A percentile compares a stretch with the other conserved stretches of the same genome.
These are phyloP conservation scores for Podila epicladia DNA, from an alignment of 192 early-diverging fungal genomes.

Conservation along the genomic window DNA sequence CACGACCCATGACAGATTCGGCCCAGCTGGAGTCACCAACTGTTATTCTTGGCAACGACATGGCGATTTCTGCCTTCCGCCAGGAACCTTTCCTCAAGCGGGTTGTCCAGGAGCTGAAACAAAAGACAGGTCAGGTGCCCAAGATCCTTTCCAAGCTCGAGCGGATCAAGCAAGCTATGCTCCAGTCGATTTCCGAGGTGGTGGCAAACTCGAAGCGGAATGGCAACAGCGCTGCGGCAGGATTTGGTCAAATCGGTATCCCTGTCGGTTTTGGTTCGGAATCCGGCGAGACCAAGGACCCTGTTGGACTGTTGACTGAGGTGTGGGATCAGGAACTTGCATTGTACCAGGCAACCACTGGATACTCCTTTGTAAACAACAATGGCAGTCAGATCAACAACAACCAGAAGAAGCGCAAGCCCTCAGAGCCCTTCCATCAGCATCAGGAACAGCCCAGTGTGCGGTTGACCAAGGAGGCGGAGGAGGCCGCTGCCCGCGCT, in stretches of 20 bases:
- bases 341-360: constrained; percentile 28
- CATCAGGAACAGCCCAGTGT: constrained; percentile 44
- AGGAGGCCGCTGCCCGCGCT: constrained; percentile 32
- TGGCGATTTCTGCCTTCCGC: constrained; percentile 70
- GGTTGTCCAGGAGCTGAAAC: constrained; percentile 55
- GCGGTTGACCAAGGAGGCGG: constrained; percentile 27
- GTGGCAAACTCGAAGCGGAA: constrained; percentile 36
- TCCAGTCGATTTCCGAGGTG: constrained; percentile 39
- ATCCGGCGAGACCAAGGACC: constrained; percentile 17
- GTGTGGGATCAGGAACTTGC: constrained; percentile 39
- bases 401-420: constrained; percentile 41
- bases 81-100: constrained; percentile 73
- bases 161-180: constrained; percentile 35
- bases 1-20: not conserved
- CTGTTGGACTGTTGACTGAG: constrained; percentile 28
- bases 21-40: constrained; percentile 32
- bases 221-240: constrained; percentile 29
- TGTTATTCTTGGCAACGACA: constrained; percentile 59
- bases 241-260: constrained; percentile 40
- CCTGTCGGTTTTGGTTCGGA: constrained; percentile 34
- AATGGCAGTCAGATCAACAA: not conserved
- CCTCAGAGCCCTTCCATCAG: constrained; percentile 47
- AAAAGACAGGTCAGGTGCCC: constrained; percentile 47
- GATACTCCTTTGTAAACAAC: not conserved
- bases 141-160: constrained; percentile 34